These are phyloP conservation scores for rapeseed (Brassica napus) DNA, from an alignment of 345 rosid species.

Conservation along the genomic window Da-Ae NC_063448.1:44648501-44649000, in stretches of 20 bases:
- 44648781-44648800: constrained; percentile 24
- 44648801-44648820: constrained; percentile 35
- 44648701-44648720: constrained; percentile 47
- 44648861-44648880: constrained; percentile 69
- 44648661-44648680: constrained; percentile 45
- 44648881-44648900: constrained; percentile 55
- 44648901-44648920: constrained; percentile 48
- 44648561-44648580: constrained; percentile 39
- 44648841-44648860: constrained; percentile 76
- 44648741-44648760: constrained; percentile 64
- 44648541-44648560: constrained; percentile 32
- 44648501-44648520: constrained; percentile 43
- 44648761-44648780: constrained; percentile 16
- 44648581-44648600: constrained; percentile 18
- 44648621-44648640: constrained; percentile 8
- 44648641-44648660: constrained; percentile 14
- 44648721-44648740: constrained; percentile 50
- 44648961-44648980: constrained; percentile 22
- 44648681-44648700: constrained; percentile 35
- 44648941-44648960: constrained; percentile 20
- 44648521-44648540: constrained; percentile 31
- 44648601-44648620: constrained; percentile 16
- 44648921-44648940: constrained; percentile 19
- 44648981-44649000: constrained; percentile 57
- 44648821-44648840: constrained; percentile 75